phyloP scores from a whole-genome alignment of 2,329 filamentous ascomycete genomes.

The Aspergillus eucalypticola region DNA sequence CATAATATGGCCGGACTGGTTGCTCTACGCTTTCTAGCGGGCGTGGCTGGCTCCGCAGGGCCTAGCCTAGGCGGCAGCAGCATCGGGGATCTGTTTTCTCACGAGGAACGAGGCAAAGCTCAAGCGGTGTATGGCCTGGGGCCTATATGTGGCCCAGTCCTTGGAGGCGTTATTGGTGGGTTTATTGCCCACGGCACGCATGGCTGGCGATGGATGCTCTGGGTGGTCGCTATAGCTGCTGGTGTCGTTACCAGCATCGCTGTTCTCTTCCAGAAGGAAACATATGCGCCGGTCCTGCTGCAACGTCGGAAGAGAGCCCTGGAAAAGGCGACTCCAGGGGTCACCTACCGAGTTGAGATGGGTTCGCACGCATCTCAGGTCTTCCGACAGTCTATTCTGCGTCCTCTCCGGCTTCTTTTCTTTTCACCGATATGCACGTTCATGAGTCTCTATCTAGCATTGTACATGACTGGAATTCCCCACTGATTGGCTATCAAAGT shows the following conservation, averaged over 20 bases:
- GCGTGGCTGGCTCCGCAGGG: neutral
- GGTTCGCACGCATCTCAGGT: neutral
- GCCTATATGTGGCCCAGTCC: neutral
- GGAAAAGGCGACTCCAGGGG: neutral
- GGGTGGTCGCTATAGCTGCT: neutral
- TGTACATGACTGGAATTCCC: neutral
- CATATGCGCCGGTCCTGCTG: neutral
- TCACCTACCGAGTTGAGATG: neutral
- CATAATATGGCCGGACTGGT: neutral
- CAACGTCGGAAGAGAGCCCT: neutral
- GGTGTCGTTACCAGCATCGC: neutral
- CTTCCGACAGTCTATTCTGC: neutral
- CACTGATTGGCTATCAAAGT: no score
- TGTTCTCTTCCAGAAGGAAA: neutral
- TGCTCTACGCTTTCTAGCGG: neutral
- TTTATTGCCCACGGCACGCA: neutral
- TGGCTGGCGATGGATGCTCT: neutral
- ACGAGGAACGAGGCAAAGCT: neutral
- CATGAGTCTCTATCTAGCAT: neutral
- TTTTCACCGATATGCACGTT: neutral
- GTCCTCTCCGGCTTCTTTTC: neutral
- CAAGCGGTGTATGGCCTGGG: neutral
- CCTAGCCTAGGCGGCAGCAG: neutral
- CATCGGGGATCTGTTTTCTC: neutral
- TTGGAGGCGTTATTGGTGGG: neutral